These are phyloP conservation scores for Stachybotrys elegans DNA, from an alignment of 2,329 filamentous ascomycete species.

Conservation along the genomic window DNA sequence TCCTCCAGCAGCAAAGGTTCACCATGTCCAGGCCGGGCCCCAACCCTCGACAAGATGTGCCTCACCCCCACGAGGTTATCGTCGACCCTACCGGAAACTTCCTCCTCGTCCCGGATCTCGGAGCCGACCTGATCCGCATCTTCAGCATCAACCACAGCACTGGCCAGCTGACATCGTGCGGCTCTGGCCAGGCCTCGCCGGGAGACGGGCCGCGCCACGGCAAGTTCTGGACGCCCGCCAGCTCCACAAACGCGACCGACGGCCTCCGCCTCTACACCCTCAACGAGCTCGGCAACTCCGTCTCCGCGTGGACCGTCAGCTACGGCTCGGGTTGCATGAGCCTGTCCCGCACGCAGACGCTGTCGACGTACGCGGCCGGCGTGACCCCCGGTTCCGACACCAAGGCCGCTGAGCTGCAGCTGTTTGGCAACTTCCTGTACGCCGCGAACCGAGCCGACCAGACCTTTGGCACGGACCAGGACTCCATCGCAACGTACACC, in stretches of 20 bases:
- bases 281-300: slow-evolving; percentile 44
- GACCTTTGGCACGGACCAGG: slow-evolving; percentile 47
- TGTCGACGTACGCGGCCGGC: slow-evolving; percentile 40
- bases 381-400: slow-evolving; percentile 36
- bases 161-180: slow-evolving; percentile 40
- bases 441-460: slow-evolving; percentile 58
- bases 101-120: slow-evolving; percentile 47
- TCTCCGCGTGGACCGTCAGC: slow-evolving; percentile 43
- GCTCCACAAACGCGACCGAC: slow-evolving; percentile 17
- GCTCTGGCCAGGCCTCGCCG: slow-evolving; percentile 31
- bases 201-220: slow-evolving; percentile 51
- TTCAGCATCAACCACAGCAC: slow-evolving; percentile 41
- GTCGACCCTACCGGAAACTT: slow-evolving; percentile 43
- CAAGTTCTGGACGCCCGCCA: slow-evolving; percentile 38
- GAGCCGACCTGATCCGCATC: slow-evolving; percentile 49
- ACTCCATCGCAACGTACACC: slow-evolving; percentile 50
- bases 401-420: slow-evolving; percentile 51
- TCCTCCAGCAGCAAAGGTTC: slow-evolving; percentile 33
- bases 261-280: slow-evolving; percentile 30
- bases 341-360: slow-evolving; percentile 38
- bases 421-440: slow-evolving; percentile 51
- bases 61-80: slow-evolving; percentile 50
- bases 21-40: slow-evolving; percentile 37
- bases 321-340: slow-evolving; percentile 41
- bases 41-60: slow-evolving; percentile 45